These are phyloP conservation scores for Fusarium torreyae DNA, from an alignment of 2,329 filamentous ascomycete species.

Conservation along the genomic window DNA sequence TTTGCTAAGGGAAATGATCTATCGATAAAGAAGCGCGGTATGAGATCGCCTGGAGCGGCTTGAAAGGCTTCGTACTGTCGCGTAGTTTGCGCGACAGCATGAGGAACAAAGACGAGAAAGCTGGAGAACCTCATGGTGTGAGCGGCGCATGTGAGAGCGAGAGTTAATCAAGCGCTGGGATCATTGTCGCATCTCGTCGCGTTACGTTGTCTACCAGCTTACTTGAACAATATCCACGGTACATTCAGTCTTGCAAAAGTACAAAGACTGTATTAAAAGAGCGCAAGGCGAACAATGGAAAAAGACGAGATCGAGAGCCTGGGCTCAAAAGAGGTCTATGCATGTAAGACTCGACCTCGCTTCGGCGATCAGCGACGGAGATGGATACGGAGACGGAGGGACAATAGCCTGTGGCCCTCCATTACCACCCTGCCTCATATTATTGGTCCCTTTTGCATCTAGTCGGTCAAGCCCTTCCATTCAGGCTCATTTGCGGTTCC, in stretches of 20 bases:
- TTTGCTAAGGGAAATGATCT: constrained; percentile 49
- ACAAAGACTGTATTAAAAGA: not conserved
- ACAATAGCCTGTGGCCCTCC: constrained; percentile 14
- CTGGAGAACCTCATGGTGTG: constrained; percentile 41
- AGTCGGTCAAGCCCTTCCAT: not conserved
- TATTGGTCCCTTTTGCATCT: constrained; percentile 9
- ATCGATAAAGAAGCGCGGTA: constrained; percentile 52
- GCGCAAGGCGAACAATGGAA: constrained; percentile 28
- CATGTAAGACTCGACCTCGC: constrained; percentile 38
- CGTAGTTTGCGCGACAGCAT: constrained; percentile 27
- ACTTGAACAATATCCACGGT: not conserved
- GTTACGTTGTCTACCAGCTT: not conserved
- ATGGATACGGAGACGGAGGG: not conserved
- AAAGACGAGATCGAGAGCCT: constrained; percentile 26
- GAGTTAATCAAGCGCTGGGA: not conserved
- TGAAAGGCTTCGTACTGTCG: constrained; percentile 43
- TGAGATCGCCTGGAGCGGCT: constrained; percentile 49
- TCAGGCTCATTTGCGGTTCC: constrained; percentile 13
- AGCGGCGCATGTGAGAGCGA: constrained; percentile 3
- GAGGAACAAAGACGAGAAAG: constrained; percentile 29
- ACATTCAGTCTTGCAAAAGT: not conserved
- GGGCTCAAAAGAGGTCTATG: constrained; percentile 32
- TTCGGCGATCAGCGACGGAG: constrained; percentile 16
- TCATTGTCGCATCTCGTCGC: constrained; percentile 31
- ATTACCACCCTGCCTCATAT: not conserved